Conservation (phyloP, 148 eudicot species). For the Rhododendron mucronatum region DNA sequence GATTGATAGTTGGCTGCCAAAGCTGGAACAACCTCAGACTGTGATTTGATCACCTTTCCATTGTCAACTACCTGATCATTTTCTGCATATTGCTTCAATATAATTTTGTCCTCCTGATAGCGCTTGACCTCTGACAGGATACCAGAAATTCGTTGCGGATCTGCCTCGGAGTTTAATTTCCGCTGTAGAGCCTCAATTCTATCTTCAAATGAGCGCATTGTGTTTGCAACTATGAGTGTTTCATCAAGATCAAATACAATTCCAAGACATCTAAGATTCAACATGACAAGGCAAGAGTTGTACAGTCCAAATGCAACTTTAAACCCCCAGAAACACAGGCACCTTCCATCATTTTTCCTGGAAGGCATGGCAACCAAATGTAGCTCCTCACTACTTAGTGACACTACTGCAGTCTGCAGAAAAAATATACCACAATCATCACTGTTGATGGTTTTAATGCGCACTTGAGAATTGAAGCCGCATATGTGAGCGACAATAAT, state of each 20-base stretch:
- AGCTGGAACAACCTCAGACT: slow-evolving; percentile 84
- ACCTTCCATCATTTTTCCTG: slow-evolving; percentile 40
- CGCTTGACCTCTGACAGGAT: slow-evolving; percentile 91
- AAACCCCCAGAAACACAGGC: slow-evolving; percentile 87
- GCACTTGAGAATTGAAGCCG: not conserved
- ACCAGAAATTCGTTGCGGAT: slow-evolving; percentile 72
- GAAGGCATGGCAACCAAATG: slow-evolving; percentile 95
- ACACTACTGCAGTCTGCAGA: slow-evolving; percentile 72
- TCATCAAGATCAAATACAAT: slow-evolving; percentile 99
- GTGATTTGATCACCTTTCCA: slow-evolving; percentile 72
- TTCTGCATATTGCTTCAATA: slow-evolving; percentile 93
- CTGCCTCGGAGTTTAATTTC: slow-evolving; percentile 62
- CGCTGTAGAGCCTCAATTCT: slow-evolving; percentile 81
- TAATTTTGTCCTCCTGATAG: slow-evolving; percentile 83
- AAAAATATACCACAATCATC: not conserved
- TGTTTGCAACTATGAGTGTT: slow-evolving; percentile 92
- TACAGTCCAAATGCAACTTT: slow-evolving; percentile 57
- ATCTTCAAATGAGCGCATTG: slow-evolving; percentile 96
- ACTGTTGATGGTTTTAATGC: not conserved
- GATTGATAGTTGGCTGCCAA: slow-evolving; percentile 77
- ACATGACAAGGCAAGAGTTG: slow-evolving; percentile 75
- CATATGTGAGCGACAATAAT: not conserved
- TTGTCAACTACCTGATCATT: slow-evolving; percentile 87
- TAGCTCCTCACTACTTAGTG: slow-evolving; percentile 65
- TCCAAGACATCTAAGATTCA: slow-evolving; percentile 95